Evolutionary conservation across 2,329 filamentous ascomycete genomes (phyloP), one percentile per base, ranked within the genome.

Genomic region (Colletotrichum sp.): DNA sequence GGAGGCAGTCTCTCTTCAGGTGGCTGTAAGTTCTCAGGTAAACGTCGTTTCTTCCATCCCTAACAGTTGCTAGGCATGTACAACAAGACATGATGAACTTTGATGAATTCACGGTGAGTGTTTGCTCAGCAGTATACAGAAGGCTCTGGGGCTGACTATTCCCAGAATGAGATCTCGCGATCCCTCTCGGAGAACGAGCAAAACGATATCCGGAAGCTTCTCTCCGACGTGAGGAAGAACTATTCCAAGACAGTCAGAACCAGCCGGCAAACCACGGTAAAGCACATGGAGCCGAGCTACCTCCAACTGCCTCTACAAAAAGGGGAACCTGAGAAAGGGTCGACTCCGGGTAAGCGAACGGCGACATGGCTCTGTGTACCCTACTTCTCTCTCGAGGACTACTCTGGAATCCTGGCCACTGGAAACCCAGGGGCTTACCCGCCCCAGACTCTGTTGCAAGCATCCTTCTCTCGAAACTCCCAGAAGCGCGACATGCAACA

Each of bases 381-480:
- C 0, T 89, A 89, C 76, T 89, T 90, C 77, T 84, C 83, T 3
- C 82, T 89, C 1, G 84, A 88, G 67, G 82, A 83, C 28, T 89
- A 88, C 72, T 84, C 84, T 0, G 86, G 85, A 4, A 78, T 87
- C 3, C 79, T 82, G 3, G 80, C 81, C 8, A 81, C 81, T 2
- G 81, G 82, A 2, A 82, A 79, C 30, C 62, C 81, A 8, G 80
- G 81, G 7, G 80, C 82, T 2, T 89, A 88, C 66, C 88, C 88
- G 2, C 80, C 84, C 3, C 83, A 85, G 66, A 88, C 87, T 2
- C 77, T 89, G 8, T 78, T 89, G 1, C 88, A 89, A 78, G 80
- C 83, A 2, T 84, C 86, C 9, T 88, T 85, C 75, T 86, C 87
- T 2, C 81, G 85, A 6, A 84, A 82, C 8, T 80, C 80, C 5